Base-by-base conservation (phyloP, 2,329 filamentous ascomycete genomes). In the Scopulariopsis brevicaulis region DNA sequence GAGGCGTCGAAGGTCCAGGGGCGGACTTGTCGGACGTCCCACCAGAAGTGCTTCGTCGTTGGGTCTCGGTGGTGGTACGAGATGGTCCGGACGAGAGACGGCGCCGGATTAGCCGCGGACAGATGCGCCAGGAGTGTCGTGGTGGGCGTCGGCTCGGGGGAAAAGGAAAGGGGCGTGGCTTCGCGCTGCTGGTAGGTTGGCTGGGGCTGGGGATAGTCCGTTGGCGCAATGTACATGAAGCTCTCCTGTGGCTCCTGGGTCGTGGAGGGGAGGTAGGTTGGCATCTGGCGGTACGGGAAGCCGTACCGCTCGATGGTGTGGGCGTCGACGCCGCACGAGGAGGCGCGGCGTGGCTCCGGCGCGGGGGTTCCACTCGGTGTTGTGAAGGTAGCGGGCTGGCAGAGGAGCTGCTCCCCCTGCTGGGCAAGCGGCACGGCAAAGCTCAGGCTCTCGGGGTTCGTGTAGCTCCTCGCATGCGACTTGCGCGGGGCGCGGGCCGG, bases 1-100 rank as follows among this genome's bases (percentile, higher is more conserved):
- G 78, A 71, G 12, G 89, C 75, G 63, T 83, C 89, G 80, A 96
- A 96, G 64, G 83, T 81, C 93, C 93, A 96, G 61, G 84, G 81
- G 62, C 89, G 84, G 63, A 96, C 78, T 69, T 95, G 93, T 64
- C 93, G 88, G 59, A 96, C 81, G 67, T 97, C 93, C 89, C 90
- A 96, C 93, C 93, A 97, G 71, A 93, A 96, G 74, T 96, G 85
- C 70, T 86, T 90, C 65, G 81, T 86, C 71, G 79, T 81, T 66
- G 79, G 85, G 69, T 84, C 88, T 62, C 77, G 82, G 66, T 78
- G 76, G 62, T 73, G 84, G 68, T 87, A 85, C 60, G 87, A 89
- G 63, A 93, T 82, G 63, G 86, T 88, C 66, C 87, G 87, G 43
- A 96, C 90, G 37, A 96, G 77, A 48, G 87, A 86, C 20, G 92